phyloP scores from a whole-genome alignment of 805 yeast species.

The Suhomyces kilbournensis region DNA sequence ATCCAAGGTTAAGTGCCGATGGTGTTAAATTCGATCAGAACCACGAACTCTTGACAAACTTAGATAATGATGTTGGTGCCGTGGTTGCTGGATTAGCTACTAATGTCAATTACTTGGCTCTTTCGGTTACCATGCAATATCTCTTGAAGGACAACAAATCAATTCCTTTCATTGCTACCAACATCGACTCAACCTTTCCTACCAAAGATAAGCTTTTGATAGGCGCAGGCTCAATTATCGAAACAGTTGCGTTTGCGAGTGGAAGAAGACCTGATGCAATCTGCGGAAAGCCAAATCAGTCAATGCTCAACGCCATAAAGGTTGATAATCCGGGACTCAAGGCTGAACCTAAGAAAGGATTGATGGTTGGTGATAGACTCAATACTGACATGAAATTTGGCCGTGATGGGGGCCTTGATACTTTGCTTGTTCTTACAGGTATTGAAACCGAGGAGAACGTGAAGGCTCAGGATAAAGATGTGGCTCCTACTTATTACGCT shows the following conservation, averaged over 20 bases:
- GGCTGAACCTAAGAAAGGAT: conserved; percentile 56
- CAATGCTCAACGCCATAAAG: conserved; percentile 87
- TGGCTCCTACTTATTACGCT: conserved; percentile 68
- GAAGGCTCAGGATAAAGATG: conserved; percentile 30
- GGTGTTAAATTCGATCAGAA: conserved; percentile 54
- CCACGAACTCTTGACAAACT: conserved; percentile 49
- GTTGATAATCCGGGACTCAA: conserved; percentile 50
- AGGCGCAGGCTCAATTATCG: conserved; percentile 92
- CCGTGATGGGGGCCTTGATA: conserved; percentile 77
- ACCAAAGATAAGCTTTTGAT: conserved; percentile 81
- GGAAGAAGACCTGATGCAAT: conserved; percentile 79
- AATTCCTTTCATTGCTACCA: conserved; percentile 83
- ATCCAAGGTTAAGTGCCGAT: conserved; percentile 48
- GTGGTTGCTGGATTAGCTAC: conserved; percentile 87
- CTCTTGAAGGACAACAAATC: conserved; percentile 54
- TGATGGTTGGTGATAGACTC: conserved; percentile 94
- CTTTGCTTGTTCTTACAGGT: conserved; percentile 86
- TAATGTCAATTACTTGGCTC: conserved; percentile 73
- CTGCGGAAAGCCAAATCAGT: conserved; percentile 88
- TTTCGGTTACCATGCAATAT: conserved; percentile 80
- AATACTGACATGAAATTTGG: conserved; percentile 97
- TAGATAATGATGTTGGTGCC: conserved; percentile 76
- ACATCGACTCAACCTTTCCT: conserved; percentile 93
- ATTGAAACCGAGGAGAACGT: conserved; percentile 76
- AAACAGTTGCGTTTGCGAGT: conserved; percentile 67